Evolutionary conservation across 192 early-diverging fungal species (phyloP).

Genomic region (Coemansia sp.): DNA sequence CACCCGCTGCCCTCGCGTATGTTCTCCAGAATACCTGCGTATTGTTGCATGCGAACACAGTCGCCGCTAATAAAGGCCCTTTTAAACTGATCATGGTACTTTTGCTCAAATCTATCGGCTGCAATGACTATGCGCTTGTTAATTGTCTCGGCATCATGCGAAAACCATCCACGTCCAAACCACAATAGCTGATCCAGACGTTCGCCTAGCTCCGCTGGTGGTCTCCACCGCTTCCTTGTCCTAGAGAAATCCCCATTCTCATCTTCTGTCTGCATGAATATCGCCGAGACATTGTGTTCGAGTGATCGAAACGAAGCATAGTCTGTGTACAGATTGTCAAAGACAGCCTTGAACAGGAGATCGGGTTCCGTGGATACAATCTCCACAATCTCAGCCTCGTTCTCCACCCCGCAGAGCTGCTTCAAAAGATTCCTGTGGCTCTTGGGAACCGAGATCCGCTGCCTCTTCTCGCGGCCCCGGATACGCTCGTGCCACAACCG

Average conservation of each 20-base stretch:
- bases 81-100: constrained; percentile 20
- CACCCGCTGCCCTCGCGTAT: constrained; percentile 44
- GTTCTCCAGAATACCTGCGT: constrained; percentile 24
- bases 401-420: constrained; percentile 30
- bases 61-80: constrained; percentile 20
- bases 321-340: constrained; percentile 27
- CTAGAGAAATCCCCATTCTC: background rate
- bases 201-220: constrained; percentile 27
- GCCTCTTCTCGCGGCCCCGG: constrained; percentile 29
- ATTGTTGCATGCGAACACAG: constrained; percentile 19
- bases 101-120: constrained; percentile 30
- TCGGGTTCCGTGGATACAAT: constrained; percentile 35
- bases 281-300: constrained; percentile 3
- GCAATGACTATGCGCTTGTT: constrained; percentile 30
- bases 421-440: constrained; percentile 26
- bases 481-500: constrained; percentile 28
- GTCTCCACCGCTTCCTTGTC: background rate
- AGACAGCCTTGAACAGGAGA: constrained; percentile 48
- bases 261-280: background rate
- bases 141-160: constrained; percentile 10
- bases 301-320: constrained; percentile 30
- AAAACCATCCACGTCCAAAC: constrained; percentile 37
- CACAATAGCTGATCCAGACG: constrained; percentile 53
- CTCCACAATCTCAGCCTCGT: constrained; percentile 24
- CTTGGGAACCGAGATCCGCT: constrained; percentile 26